A percentile compares a stretch with the other conserved stretches of the same genome.
phyloP scores from a whole-genome alignment of 202 grass and related monocot species.

The Digitaria exilis region DNA sequence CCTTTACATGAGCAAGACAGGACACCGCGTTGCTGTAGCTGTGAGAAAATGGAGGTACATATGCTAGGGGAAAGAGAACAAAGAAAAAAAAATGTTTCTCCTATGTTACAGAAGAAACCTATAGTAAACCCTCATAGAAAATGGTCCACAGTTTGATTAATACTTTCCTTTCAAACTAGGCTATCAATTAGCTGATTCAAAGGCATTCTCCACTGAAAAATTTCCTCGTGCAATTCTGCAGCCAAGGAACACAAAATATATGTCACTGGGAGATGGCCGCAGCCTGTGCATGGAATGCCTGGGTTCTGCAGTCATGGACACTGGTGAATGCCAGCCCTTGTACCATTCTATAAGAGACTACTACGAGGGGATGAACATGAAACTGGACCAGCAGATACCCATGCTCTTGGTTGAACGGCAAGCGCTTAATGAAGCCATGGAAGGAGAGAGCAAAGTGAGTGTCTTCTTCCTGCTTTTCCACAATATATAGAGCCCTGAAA shows the following conservation, averaged over 20 bases:
- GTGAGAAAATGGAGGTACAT: constrained; percentile 92
- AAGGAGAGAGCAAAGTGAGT: constrained; percentile 92
- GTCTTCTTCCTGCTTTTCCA: background rate
- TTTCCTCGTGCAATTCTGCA: constrained; percentile 35
- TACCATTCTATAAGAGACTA: constrained; percentile 96
- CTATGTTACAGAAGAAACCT: background rate
- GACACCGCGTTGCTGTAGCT: constrained; percentile 93
- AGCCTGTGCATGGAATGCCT: constrained; percentile 93
- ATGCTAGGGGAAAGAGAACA: background rate
- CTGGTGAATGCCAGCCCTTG: constrained; percentile 81
- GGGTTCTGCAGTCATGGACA: constrained; percentile 89
- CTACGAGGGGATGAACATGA: constrained; percentile 99
- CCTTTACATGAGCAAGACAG: constrained; percentile 81
- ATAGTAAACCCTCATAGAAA: background rate
- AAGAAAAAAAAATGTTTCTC: background rate
- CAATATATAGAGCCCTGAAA: background rate
- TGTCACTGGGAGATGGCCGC: constrained; percentile 80
- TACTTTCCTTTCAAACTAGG: background rate
- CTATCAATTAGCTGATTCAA: background rate
- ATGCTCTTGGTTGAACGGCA: constrained; percentile 98
- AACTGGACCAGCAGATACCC: constrained; percentile 95
- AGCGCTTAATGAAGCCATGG: constrained; percentile 98
- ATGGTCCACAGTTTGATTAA: background rate
- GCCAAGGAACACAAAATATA: constrained; percentile 81
- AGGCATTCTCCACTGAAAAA: background rate